Conservation (phyloP, 1,139 yeast species). For the Protomyces inouyei region DNA sequence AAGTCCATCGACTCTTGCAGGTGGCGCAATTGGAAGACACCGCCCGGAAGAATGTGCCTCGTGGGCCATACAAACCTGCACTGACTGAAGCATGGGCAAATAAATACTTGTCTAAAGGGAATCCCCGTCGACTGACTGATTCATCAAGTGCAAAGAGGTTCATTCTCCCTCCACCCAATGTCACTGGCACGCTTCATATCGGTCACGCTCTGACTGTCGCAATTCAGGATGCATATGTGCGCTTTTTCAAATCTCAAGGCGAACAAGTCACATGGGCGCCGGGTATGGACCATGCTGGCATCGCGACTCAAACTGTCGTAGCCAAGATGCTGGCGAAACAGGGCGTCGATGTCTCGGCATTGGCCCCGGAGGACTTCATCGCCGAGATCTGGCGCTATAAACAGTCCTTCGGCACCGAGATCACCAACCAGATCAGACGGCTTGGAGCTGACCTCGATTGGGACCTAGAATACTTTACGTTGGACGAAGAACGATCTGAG, state of each 20-base stretch:
- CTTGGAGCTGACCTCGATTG: slow-evolving; percentile 30
- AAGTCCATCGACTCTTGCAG: slow-evolving; percentile 18
- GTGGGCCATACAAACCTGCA: slow-evolving; percentile 1
- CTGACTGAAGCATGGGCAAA: background rate
- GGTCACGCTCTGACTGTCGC: slow-evolving; percentile 30
- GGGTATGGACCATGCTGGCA: slow-evolving; percentile 31
- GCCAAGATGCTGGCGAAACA: slow-evolving; percentile 18
- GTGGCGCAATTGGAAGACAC: background rate
- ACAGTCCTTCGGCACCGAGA: slow-evolving; percentile 2
- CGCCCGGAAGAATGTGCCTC: background rate
- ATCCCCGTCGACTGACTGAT: background rate
- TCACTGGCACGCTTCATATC: slow-evolving; percentile 29
- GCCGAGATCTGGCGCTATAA: slow-evolving; percentile 20
- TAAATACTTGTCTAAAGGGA: slow-evolving; percentile 2
- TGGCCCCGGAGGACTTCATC: background rate
- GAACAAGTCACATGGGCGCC: slow-evolving; percentile 27
- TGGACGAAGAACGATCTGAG: slow-evolving; percentile 23
- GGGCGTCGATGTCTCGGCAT: slow-evolving; percentile 7
- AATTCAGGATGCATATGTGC: slow-evolving; percentile 27
- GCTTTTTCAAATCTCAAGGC: slow-evolving; percentile 24
- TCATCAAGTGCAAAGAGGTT: slow-evolving; percentile 1
- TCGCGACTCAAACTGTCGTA: slow-evolving; percentile 30
- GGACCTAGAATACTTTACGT: slow-evolving; percentile 25
- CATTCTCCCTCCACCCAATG: slow-evolving; percentile 30
- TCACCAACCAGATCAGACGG: slow-evolving; percentile 17